Conservation (phyloP, 2,329 filamentous ascomycete genomes). For the Cladophialophora immunda region DNA sequence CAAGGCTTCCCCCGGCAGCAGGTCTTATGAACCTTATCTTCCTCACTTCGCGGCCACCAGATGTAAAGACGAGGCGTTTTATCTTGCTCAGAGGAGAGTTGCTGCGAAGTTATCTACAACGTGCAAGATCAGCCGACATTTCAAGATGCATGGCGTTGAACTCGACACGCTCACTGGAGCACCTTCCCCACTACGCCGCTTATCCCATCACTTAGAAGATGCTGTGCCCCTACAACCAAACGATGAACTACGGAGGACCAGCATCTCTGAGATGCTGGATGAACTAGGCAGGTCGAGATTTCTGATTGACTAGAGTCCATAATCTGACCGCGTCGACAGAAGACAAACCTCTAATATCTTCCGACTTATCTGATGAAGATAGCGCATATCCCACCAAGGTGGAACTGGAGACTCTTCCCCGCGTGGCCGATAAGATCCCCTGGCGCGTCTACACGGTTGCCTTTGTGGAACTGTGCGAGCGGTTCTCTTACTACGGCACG, state of each 20-base stretch:
- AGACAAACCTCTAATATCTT: constrained; percentile 14
- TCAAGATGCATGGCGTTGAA: not conserved
- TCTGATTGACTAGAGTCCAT: not conserved
- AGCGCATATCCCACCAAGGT: constrained; percentile 45
- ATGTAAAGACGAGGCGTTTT: not conserved
- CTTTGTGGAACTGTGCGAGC: constrained; percentile 77
- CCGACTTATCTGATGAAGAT: constrained; percentile 13
- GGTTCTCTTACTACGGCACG: constrained; percentile 80
- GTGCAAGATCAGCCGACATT: not conserved
- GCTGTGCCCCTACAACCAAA: not conserved
- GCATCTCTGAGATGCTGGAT: constrained; percentile 10
- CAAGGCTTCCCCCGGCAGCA: not conserved
- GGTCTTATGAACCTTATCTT: not conserved
- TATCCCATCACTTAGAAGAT: not conserved
- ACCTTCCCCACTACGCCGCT: not conserved
- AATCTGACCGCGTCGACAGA: not conserved
- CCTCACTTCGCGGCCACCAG: not conserved
- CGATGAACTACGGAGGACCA: constrained; percentile 1
- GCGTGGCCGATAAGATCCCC: constrained; percentile 65
- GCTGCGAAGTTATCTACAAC: not conserved
- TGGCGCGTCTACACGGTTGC: constrained; percentile 74
- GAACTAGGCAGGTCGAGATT: not conserved
- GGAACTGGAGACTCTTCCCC: constrained; percentile 47
- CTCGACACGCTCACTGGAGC: not conserved
- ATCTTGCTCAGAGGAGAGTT: not conserved